Percentiles rank a stretch among this genome's conserved stretches.
Conservation (phyloP, 768 basidiomycete species). For the Kwoniella sp. region DNA sequence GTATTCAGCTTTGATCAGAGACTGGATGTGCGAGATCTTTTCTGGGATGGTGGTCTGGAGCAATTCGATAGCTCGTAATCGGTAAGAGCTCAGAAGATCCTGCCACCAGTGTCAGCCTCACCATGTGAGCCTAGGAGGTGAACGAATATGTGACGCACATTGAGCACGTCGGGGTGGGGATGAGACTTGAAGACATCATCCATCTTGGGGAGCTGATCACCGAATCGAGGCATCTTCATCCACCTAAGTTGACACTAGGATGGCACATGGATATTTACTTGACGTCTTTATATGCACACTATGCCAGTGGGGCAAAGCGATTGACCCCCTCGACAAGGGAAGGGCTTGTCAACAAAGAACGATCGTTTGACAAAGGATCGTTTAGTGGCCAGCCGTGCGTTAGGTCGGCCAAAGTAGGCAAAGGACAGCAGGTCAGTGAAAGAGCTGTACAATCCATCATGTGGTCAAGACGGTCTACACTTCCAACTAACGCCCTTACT, state of each 20-base stretch:
- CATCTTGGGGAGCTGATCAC: slow-evolving; percentile 17
- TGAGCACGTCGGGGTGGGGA: slow-evolving; percentile 20
- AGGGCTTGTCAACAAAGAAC: not conserved
- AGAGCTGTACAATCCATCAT: too few species aligned
- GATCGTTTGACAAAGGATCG: not conserved
- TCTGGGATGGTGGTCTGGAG: slow-evolving; percentile 26
- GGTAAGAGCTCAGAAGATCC: slow-evolving; percentile 23
- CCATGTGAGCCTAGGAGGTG: not conserved
- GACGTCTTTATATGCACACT: not conserved
- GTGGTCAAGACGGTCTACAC: too few species aligned
- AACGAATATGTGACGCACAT: slow-evolving; percentile 15
- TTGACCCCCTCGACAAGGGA: slow-evolving; percentile 4
- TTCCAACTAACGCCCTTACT: too few species aligned
- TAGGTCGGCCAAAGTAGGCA: too few species aligned
- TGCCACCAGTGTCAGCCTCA: slow-evolving; percentile 1
- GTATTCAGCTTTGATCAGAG: slow-evolving; percentile 19
- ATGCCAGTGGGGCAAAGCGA: not conserved
- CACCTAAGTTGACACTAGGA: not conserved
- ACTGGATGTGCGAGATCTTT: slow-evolving; percentile 28
- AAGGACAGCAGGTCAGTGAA: too few species aligned
- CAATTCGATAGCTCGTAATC: slow-evolving; percentile 28
- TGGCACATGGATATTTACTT: not conserved
- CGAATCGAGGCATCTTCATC: slow-evolving; percentile 11
- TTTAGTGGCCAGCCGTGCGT: too few species aligned
- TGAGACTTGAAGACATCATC: slow-evolving; percentile 30